Conservation (phyloP, 1,284 basidiomycete species). For the Ganoderma leucocontextum region DNA sequence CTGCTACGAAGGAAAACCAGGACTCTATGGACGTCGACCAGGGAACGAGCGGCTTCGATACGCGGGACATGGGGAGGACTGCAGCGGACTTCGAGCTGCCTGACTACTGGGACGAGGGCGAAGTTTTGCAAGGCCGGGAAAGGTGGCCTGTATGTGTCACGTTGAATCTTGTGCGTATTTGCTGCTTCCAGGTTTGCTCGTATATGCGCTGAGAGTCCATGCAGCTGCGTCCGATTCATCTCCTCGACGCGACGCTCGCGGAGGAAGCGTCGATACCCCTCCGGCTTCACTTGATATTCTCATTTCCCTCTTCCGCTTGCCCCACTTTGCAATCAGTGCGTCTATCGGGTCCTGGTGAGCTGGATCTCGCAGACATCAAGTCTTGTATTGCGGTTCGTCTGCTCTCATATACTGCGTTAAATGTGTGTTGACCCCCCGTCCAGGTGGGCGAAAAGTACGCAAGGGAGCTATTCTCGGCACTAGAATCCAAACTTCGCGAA, state of each 20-base stretch:
- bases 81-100: slow-evolving; percentile 83
- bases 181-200: slow-evolving; percentile 3
- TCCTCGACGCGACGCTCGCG: slow-evolving; percentile 70
- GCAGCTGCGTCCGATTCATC: slow-evolving; percentile 63
- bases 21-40: slow-evolving; percentile 59
- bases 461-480: slow-evolving; percentile 6
- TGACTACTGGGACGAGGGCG: slow-evolving; percentile 87
- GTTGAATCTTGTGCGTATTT: slow-evolving; percentile 66
- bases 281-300: slow-evolving; percentile 66
- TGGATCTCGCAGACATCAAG: slow-evolving; percentile 55
- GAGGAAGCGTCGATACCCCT: slow-evolving; percentile 70
- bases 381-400: slow-evolving; percentile 58
- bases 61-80: slow-evolving; percentile 49
- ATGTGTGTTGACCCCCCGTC: not conserved
- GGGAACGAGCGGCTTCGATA: slow-evolving; percentile 62
- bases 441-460: slow-evolving; percentile 16
- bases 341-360: slow-evolving; percentile 65
- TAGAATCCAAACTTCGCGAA: slow-evolving; percentile 21
- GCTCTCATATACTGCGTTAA: not conserved
- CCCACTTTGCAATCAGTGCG: slow-evolving; percentile 65
- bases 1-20: slow-evolving; percentile 22
- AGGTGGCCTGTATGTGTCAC: slow-evolving; percentile 80
- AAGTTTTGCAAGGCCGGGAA: slow-evolving; percentile 63
- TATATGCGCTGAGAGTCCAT: not conserved
- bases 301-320: slow-evolving; percentile 53